Evolutionary conservation across 441 rosid genomes (phyloP).

Genomic region (Metrosideros polymorpha): DNA sequence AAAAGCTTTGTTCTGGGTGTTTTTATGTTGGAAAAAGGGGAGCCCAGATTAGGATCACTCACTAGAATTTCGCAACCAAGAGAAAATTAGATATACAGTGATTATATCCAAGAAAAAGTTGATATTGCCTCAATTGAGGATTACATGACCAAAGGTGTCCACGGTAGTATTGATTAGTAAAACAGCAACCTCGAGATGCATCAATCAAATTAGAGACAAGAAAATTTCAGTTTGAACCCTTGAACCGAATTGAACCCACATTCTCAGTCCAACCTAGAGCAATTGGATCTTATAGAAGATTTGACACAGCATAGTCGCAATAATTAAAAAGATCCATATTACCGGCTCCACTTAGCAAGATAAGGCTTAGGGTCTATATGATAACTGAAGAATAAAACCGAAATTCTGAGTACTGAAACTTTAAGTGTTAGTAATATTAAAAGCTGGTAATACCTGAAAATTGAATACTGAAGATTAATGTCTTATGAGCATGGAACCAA

Average conservation of each 20-base stretch:
- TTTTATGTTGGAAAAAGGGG: background rate
- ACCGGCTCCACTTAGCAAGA: background rate
- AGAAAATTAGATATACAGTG: background rate
- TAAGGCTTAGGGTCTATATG: background rate
- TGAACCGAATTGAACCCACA: background rate
- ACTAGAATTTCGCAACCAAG: background rate
- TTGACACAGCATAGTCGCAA: background rate
- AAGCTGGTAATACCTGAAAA: background rate
- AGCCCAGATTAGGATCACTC: background rate
- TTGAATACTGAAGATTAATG: background rate
- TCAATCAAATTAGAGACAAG: background rate
- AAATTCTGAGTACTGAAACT: background rate
- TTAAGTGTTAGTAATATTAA: too few species aligned
- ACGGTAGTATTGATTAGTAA: background rate
- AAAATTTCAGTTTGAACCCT: background rate
- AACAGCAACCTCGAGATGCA: background rate
- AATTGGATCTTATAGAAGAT: background rate
- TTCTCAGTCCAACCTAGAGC: background rate
- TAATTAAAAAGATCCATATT: background rate
- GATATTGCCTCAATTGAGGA: background rate
- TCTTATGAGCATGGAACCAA: background rate
- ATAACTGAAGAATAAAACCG: background rate
- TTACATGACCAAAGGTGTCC: background rate
- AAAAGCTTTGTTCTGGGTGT: background rate
- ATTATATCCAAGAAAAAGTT: background rate